Percentiles rank a stretch among this genome's conserved stretches.
Evolutionary conservation across 441 rosid species (phyloP).

Genomic region (Euphorbia celastroides): DNA sequence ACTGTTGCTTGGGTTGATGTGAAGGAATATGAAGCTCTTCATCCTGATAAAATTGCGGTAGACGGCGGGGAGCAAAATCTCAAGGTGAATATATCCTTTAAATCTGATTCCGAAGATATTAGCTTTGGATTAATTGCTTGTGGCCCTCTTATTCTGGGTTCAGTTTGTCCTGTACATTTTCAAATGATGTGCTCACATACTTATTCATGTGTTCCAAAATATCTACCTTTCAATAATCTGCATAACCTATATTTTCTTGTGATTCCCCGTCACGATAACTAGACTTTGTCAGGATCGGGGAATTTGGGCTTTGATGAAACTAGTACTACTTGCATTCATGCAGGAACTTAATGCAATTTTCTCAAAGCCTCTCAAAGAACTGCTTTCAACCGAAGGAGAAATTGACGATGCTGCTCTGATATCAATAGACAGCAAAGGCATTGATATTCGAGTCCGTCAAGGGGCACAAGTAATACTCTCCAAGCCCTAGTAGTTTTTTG

Average conservation of each 20-base stretch:
- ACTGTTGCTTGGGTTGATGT: slow-evolving; percentile 99
- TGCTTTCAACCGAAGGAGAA: slow-evolving; percentile 55
- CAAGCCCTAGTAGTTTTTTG: not conserved
- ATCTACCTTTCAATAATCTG: not conserved
- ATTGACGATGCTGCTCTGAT: slow-evolving; percentile 92
- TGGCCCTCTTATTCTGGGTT: too few species aligned
- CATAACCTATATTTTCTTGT: not conserved
- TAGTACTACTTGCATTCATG: slow-evolving; percentile 10
- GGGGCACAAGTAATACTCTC: slow-evolving; percentile 73
- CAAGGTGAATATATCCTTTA: slow-evolving; percentile 50
- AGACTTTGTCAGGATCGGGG: not conserved
- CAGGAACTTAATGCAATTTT: slow-evolving; percentile 81
- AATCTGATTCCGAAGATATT: not conserved
- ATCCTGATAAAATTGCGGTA: slow-evolving; percentile 92
- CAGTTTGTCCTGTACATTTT: too few species aligned
- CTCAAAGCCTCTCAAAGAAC: slow-evolving; percentile 74
- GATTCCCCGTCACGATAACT: not conserved
- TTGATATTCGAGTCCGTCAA: slow-evolving; percentile 78
- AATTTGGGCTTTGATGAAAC: slow-evolving; percentile 7
- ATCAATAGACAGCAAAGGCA: slow-evolving; percentile 95
- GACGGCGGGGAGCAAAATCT: slow-evolving; percentile 89
- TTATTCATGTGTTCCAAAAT: too few species aligned
- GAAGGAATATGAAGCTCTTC: slow-evolving; percentile 70
- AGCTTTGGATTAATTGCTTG: too few species aligned
- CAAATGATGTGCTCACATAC: too few species aligned